A percentile compares a stretch with the other conserved stretches of the same genome.
phyloP scores from a whole-genome alignment of 768 basidiomycete genomes.

The Amanita muscaria region DNA sequence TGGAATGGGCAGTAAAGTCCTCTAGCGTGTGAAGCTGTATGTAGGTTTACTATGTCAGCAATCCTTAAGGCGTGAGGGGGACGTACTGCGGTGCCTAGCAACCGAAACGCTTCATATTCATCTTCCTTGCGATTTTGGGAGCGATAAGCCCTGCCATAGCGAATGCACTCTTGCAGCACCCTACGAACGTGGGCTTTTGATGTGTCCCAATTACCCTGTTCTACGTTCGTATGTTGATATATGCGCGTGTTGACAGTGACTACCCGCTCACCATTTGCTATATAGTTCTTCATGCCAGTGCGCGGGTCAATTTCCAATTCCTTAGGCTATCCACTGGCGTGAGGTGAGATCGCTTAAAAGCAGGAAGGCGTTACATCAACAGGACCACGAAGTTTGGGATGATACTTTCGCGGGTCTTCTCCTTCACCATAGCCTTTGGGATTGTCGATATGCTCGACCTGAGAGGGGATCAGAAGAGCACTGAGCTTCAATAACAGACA shows the following conservation, averaged over 20 bases:
- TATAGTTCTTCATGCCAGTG: constrained; percentile 95
- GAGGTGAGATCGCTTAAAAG: constrained; percentile 1
- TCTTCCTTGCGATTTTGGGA: constrained; percentile 51
- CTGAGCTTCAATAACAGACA: constrained; percentile 8
- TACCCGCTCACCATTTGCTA: constrained; percentile 55
- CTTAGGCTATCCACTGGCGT: constrained; percentile 37
- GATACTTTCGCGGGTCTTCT: constrained; percentile 73
- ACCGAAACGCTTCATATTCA: constrained; percentile 70
- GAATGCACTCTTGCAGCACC: constrained; percentile 70
- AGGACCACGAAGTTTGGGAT: constrained; percentile 71
- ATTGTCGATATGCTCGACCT: constrained; percentile 89
- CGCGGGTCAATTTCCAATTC: constrained; percentile 80
- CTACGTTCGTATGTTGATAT: constrained; percentile 21
- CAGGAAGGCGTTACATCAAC: constrained; percentile 47
- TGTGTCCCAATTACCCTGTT: constrained; percentile 79
- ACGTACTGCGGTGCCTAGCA: constrained; percentile 63
- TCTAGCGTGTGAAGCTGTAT: constrained; percentile 77
- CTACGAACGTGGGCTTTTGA: constrained; percentile 72
- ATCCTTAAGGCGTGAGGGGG: too few relatives aligned
- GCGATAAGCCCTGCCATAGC: constrained; percentile 60
- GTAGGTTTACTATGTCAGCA: too few relatives aligned
- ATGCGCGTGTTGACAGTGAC: neutral
- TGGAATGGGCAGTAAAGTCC: constrained; percentile 84
- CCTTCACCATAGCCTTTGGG: constrained; percentile 84
- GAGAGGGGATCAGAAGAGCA: neutral